Conservation (phyloP, 495 filamentous ascomycete genomes). For the Apiosordaria backusii region DNA sequence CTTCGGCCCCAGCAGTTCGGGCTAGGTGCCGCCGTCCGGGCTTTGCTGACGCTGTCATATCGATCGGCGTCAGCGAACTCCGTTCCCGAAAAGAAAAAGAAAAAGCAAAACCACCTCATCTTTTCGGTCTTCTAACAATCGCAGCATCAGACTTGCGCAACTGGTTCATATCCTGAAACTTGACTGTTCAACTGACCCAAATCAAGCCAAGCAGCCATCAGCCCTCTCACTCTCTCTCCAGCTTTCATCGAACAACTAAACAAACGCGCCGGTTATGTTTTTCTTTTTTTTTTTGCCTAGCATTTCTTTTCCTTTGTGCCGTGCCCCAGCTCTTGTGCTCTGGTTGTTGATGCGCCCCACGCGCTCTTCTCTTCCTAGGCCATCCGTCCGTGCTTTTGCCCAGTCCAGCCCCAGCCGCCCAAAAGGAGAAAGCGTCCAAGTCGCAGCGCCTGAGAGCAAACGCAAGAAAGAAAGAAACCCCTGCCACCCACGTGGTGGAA, state of each 20-base stretch:
- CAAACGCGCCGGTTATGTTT: background rate
- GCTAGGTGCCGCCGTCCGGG: background rate
- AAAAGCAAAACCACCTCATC: background rate
- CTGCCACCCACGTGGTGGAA: slow-evolving; percentile 1
- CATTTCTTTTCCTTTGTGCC: background rate
- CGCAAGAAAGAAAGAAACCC: background rate
- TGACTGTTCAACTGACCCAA: background rate
- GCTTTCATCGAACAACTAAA: background rate
- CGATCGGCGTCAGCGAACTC: background rate
- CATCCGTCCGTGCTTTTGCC: too few species aligned
- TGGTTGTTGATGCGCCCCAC: background rate
- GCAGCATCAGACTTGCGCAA: background rate
- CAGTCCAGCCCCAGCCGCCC: too few species aligned
- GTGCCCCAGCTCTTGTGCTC: too few species aligned
- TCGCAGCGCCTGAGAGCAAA: background rate
- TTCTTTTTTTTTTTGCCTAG: background rate
- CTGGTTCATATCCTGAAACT: background rate
- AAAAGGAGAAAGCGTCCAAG: background rate
- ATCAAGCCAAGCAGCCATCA: background rate
- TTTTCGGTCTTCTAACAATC: background rate
- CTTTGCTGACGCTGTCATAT: background rate
- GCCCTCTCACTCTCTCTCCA: background rate
- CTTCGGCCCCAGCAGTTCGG: background rate
- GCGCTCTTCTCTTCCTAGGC: too few species aligned
- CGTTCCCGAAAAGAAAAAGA: background rate